Percentiles rank a stretch among this genome's conserved stretches.
These are phyloP conservation scores for Yarrowia sp. DNA, from an alignment of 805 yeast species.

Conservation along the genomic window DNA sequence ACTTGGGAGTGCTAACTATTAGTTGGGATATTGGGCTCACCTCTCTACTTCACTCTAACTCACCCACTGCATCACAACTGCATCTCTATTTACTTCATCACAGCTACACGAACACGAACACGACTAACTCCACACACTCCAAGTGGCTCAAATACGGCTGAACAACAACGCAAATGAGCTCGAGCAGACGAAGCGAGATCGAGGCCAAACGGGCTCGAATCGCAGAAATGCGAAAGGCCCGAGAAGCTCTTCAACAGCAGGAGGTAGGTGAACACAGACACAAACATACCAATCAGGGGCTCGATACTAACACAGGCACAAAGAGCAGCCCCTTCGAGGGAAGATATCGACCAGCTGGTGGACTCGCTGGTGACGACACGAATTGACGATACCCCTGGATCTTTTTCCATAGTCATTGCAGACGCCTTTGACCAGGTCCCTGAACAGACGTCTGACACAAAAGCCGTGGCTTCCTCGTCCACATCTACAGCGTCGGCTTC, in stretches of 20 bases:
- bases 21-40: too few relatives aligned
- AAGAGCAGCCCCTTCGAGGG: conserved; percentile 12
- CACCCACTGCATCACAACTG: too few relatives aligned
- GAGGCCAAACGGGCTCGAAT: conserved; percentile 61
- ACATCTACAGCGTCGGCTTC: not conserved
- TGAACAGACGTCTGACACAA: not conserved
- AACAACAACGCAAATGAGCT: conserved; percentile 26
- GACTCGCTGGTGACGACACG: conserved; percentile 42
- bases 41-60: too few relatives aligned
- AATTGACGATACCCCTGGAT: conserved; percentile 14
- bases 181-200: conserved; percentile 54
- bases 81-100: not conserved
- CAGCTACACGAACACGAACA: conserved; percentile 13
- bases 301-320: conserved; percentile 19
- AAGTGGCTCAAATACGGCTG: not conserved
- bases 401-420: conserved; percentile 15
- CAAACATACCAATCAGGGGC: not conserved
- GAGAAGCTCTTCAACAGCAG: conserved; percentile 48
- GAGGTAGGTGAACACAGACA: conserved; percentile 17
- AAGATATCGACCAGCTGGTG: conserved; percentile 47
- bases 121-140: not conserved
- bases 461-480: not conserved
- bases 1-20: too few relatives aligned
- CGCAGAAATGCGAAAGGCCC: conserved; percentile 59
- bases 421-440: conserved; percentile 32